These are phyloP conservation scores for Dillenia turbinata DNA, from an alignment of 164 flowering plant species.

Conservation along the genomic window DNA sequence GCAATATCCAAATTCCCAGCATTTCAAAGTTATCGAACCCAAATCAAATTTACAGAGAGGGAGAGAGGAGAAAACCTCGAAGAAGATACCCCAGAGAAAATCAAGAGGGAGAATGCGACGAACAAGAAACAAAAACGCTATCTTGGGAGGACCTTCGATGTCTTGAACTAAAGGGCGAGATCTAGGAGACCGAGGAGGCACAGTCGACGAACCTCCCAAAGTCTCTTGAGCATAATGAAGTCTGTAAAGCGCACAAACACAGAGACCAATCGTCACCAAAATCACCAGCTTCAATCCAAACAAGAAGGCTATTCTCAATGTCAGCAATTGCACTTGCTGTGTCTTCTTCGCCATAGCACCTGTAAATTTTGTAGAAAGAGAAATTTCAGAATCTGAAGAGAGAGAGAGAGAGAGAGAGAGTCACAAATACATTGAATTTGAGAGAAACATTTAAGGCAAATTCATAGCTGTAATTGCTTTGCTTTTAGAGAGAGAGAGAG, in stretches of 20 bases:
- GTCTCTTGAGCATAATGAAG: conserved; percentile 24
- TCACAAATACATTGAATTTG: too few relatives aligned
- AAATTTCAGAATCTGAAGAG: background rate
- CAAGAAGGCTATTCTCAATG: conserved; percentile 31
- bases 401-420: background rate
- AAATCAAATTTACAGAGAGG: too few relatives aligned
- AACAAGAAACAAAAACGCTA: conserved; percentile 80
- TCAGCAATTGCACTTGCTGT: conserved; percentile 10
- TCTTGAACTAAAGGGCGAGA: conserved; percentile 10
- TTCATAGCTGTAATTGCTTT: too few relatives aligned
- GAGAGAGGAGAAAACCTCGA: conserved; percentile 43
- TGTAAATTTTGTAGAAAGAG: background rate
- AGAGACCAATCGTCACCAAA: conserved; percentile 31
- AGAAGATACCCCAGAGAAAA: conserved; percentile 88
- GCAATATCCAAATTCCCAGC: too few relatives aligned
- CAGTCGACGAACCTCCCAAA: conserved; percentile 2
- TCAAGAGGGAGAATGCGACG: conserved; percentile 77
- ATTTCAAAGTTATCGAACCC: too few relatives aligned
- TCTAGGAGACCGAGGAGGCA: conserved; percentile 9
- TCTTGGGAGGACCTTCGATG: conserved; percentile 50
- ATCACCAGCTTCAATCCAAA: conserved; percentile 46
- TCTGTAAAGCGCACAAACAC: conserved; percentile 35
- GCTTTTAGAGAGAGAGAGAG: too few relatives aligned
- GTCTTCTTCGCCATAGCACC: conserved; percentile 43
- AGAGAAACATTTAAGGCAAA: too few relatives aligned